Evolutionary conservation across 106 monocot genomes (phyloP).

Genomic region (Platanthera guangdongensis): DNA sequence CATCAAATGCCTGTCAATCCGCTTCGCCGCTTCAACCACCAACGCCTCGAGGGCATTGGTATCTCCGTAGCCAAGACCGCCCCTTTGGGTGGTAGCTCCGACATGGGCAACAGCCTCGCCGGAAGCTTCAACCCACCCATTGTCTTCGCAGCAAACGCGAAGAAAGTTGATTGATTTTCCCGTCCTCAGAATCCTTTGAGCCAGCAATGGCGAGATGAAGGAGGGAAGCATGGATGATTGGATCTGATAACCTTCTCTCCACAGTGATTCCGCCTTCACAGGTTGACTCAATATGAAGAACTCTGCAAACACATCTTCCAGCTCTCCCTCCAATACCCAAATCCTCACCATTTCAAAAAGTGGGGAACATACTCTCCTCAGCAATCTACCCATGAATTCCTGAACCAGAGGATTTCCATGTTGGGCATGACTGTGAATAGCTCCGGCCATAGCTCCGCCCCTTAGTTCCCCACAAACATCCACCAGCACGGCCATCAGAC

Average conservation of each 20-base stretch:
- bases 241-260: constrained; percentile 86
- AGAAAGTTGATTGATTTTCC: constrained; percentile 98
- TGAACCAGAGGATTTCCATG: constrained; percentile 81
- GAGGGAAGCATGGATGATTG: constrained; percentile 81
- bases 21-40: constrained; percentile 73
- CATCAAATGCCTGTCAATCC: constrained; percentile 85
- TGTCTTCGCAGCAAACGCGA: constrained; percentile 89
- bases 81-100: constrained; percentile 68
- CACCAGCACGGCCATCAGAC: constrained; percentile 84
- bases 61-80: constrained; percentile 82
- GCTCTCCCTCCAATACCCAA: constrained; percentile 95
- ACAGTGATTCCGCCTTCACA: constrained; percentile 83
- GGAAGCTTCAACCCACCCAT: constrained; percentile 81
- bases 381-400: constrained; percentile 84
- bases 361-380: constrained; percentile 77
- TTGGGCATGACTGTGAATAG: constrained; percentile 65
- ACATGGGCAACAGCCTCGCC: constrained; percentile 67
- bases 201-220: constrained; percentile 76
- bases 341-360: constrained; percentile 86
- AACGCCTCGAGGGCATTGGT: constrained; percentile 72
- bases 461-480: constrained; percentile 54
- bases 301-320: constrained; percentile 77
- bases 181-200: constrained; percentile 78
- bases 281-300: constrained; percentile 77
- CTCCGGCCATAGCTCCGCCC: constrained; percentile 95